Percentiles rank a stretch among this genome's conserved stretches.
Evolutionary conservation across 2,329 filamentous ascomycete species (phyloP).

Genomic region (Talaromyces sp.): DNA sequence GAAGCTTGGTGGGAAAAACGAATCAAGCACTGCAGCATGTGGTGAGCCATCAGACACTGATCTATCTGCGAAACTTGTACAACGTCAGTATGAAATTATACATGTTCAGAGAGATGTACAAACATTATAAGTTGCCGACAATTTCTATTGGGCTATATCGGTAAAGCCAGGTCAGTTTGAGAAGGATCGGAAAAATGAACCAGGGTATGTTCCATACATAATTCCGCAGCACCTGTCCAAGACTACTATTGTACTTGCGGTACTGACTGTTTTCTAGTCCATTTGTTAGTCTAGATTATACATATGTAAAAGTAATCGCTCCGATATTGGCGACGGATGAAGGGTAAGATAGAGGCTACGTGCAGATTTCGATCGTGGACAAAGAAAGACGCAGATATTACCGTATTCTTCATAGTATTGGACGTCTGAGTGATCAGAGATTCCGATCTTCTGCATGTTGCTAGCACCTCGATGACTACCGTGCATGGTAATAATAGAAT

Average conservation of each 20-base stretch:
- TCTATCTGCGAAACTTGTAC: constrained; percentile 4
- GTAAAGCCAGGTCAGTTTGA: neutral
- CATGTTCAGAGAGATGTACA: neutral
- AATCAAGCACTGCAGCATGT: neutral
- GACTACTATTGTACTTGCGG: neutral
- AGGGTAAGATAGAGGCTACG: neutral
- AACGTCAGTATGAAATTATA: neutral
- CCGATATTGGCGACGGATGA: neutral
- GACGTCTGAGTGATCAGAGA: neutral
- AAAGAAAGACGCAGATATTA: neutral
- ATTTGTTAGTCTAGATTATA: neutral
- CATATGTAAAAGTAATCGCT: neutral
- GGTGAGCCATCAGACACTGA: neutral
- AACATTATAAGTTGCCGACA: constrained; percentile 12
- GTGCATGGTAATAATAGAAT: neutral
- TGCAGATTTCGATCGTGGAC: neutral
- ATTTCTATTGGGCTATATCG: neutral
- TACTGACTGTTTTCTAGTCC: constrained; percentile 1
- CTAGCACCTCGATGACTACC: neutral
- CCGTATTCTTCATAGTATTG: constrained; percentile 14
- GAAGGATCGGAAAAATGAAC: neutral
- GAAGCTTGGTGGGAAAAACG: constrained; percentile 17
- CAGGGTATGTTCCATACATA: neutral
- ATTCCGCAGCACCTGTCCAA: neutral
- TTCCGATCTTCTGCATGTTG: neutral